Base-by-base conservation (phyloP, 768 basidiomycete species). In the Tylopilus vinaceipallidus region DNA sequence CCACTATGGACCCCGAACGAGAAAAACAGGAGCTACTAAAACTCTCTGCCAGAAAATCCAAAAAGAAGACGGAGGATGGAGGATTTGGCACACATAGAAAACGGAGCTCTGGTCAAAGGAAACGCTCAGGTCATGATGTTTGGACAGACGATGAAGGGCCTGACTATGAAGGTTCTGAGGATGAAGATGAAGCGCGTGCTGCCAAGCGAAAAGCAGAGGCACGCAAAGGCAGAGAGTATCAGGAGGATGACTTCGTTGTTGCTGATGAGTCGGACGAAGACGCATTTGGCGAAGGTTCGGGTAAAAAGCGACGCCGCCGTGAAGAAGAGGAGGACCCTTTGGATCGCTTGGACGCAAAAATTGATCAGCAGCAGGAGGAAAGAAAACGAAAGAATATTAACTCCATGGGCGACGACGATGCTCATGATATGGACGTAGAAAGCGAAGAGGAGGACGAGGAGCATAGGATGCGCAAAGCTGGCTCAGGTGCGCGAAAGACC, bases 241-340 rank as follows among this genome's bases (percentile, higher is more conserved):
- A 89, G 63, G 82, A 85, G 50, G 90, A 93, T 62, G 90, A 90
- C 59, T 93, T 93, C 59, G 73, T 93, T 24, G 91, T 91, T 11
- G 83, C 85, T 13, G 89, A 91, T 56, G 75, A 78, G 19, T 83
- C 82, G 16, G 88, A 90, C 35, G 86, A 87, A 23, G 87, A 86
- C 3, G 65, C 59, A 10, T 58, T 59, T 11, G 77, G 72, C 19
- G 71, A 68, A 32, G 69, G 72, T 47, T 46, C 55, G 6, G 36
- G 47, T 0, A 72, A 66, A 47, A 70, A 66, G 50, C 76, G 70
- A 49, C 68, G 71, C 49, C 71, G 67, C 42, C 73, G 70, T 41
- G 67, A 68, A 19, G 71, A 72, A 33, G 73, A 64, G 38, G 83
- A 86, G 27, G 84, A 83, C 50, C 74, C 77, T 8, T 64, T 89